Conservation (phyloP, 2,329 filamentous ascomycete genomes). For the Trichophyton equinum region DNA sequence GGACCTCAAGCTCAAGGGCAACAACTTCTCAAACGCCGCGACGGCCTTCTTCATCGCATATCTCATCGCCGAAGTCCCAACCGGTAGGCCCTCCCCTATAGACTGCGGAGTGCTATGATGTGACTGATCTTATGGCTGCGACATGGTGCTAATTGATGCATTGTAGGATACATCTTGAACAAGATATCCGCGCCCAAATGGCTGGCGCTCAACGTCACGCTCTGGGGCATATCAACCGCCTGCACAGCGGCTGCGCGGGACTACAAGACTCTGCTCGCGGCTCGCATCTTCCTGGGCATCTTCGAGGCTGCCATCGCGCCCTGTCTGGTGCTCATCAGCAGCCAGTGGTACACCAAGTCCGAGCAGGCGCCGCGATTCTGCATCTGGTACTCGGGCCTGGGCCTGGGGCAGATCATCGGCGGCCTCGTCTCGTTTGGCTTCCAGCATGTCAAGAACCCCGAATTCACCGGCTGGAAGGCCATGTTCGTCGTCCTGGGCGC, state of each 20-base stretch:
- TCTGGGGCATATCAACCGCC: conserved; percentile 47
- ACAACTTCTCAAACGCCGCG: conserved; percentile 51
- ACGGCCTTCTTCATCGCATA: conserved; percentile 53
- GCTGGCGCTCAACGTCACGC: conserved; percentile 45
- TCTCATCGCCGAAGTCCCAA: conserved; percentile 47
- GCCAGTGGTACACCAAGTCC: conserved; percentile 29
- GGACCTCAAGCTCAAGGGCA: conserved; percentile 44
- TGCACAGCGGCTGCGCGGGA: conserved; percentile 36
- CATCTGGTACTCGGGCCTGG: conserved; percentile 46
- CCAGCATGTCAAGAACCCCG: conserved; percentile 15
- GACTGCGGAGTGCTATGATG: neutral
- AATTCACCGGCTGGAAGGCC: conserved; percentile 15
- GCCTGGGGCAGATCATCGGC: conserved; percentile 31
- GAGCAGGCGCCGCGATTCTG: conserved; percentile 44
- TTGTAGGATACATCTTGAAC: conserved; percentile 45
- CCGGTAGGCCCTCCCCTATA: conserved; percentile 31
- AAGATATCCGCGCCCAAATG: conserved; percentile 49
- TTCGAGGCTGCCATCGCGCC: conserved; percentile 23
- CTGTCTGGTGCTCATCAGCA: conserved; percentile 20
- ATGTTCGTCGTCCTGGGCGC: conserved; percentile 8
- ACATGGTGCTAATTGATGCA: neutral
- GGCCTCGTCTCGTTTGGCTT: conserved; percentile 20
- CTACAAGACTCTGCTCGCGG: conserved; percentile 21
- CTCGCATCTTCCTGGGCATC: conserved; percentile 21
- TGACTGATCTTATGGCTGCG: neutral